Percentiles rank a stretch among this genome's conserved stretches.
Evolutionary conservation across 2,329 filamentous ascomycete species (phyloP).

Genomic region (Pestalotiopsis sp.): DNA sequence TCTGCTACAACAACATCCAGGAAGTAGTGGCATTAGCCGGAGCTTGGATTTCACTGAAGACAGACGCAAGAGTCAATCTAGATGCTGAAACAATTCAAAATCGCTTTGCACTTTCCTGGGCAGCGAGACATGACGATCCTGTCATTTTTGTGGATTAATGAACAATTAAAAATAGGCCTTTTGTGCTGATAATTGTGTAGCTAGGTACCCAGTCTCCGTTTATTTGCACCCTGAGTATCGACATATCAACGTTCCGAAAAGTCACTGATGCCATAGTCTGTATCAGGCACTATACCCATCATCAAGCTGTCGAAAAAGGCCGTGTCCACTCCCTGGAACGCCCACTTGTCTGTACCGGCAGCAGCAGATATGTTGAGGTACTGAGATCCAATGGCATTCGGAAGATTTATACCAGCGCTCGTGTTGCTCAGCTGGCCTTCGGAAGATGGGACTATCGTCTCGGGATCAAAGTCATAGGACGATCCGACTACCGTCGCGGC

Average conservation of each 20-base stretch:
- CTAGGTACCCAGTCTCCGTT: background rate
- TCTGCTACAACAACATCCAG: background rate
- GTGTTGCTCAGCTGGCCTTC: background rate
- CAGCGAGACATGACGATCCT: too few species aligned
- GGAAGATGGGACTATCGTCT: background rate
- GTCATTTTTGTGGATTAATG: too few species aligned
- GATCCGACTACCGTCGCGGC: background rate
- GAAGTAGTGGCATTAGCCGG: too few species aligned
- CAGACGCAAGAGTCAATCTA: too few species aligned
- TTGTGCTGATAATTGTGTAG: background rate
- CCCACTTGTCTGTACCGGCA: conserved; percentile 12
- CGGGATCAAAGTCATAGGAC: background rate
- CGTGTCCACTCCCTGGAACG: conserved; percentile 15
- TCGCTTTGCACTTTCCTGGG: too few species aligned
- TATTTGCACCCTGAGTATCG: background rate
- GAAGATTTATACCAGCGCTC: background rate
- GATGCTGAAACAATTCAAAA: too few species aligned
- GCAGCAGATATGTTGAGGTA: background rate
- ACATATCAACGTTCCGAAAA: background rate
- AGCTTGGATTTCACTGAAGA: too few species aligned
- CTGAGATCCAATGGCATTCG: background rate
- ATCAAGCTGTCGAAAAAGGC: conserved; percentile 15
- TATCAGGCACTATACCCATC: background rate
- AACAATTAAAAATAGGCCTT: background rate
- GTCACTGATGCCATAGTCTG: background rate